Evolutionary conservation across 1,284 basidiomycete genomes (phyloP).

Genomic region (Malassezia arunalokei): DNA sequence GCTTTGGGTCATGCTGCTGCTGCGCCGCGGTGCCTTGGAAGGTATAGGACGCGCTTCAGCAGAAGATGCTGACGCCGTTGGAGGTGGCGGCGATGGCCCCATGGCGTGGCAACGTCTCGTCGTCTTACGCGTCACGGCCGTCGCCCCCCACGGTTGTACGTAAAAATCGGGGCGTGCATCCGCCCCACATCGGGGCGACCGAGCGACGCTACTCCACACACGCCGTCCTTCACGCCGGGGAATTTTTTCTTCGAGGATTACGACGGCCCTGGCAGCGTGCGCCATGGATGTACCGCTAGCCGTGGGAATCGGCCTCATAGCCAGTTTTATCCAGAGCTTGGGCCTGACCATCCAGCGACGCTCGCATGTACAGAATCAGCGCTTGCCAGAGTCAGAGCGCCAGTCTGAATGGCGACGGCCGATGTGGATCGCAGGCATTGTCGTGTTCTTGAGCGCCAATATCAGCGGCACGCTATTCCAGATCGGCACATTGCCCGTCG

Average conservation of each 20-base stretch:
- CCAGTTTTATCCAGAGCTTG: conserved; percentile 78
- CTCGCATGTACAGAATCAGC: conserved; percentile 77
- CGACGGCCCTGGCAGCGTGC: background rate
- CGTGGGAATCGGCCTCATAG: conserved; percentile 59
- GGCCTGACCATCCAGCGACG: conserved; percentile 84
- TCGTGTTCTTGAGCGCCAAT: conserved; percentile 59
- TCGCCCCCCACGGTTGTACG: no score
- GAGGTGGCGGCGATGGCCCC: background rate
- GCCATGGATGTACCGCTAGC: conserved; percentile 13
- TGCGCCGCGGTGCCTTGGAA: background rate
- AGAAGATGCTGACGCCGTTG: background rate
- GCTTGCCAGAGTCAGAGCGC: conserved; percentile 52
- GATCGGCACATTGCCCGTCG: conserved; percentile 63
- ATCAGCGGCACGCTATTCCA: conserved; percentile 84
- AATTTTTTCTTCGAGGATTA: no score
- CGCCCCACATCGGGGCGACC: no score
- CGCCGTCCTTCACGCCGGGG: no score
- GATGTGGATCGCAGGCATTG: conserved; percentile 55
- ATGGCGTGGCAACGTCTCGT: background rate
- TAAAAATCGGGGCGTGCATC: no score
- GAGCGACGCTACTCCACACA: no score
- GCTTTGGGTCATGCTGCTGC: no score
- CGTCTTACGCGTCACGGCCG: background rate
- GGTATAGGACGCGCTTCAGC: background rate
- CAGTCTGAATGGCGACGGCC: conserved; percentile 35